phyloP scores from a whole-genome alignment of 805 yeast species.

The Lipomyces orientalis region DNA sequence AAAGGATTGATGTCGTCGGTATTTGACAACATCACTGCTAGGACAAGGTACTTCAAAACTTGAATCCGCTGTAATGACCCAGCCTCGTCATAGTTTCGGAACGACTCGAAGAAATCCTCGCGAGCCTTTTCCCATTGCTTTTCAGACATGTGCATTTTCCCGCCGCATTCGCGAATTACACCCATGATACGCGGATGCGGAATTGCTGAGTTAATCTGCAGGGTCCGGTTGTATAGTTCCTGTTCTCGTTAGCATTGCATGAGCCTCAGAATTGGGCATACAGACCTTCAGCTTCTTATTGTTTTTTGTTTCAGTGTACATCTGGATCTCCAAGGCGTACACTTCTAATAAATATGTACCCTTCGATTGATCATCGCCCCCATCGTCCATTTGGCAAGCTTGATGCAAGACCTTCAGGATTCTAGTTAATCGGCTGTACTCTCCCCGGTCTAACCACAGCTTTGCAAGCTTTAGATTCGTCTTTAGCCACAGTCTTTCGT shows the following conservation, averaged over 20 bases:
- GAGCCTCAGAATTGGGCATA: not conserved
- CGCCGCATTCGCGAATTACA: conserved; percentile 77
- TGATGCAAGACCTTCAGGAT: conserved; percentile 31
- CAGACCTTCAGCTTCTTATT: conserved; percentile 47
- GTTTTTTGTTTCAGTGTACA: conserved; percentile 51
- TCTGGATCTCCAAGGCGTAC: conserved; percentile 68
- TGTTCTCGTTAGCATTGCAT: conserved; percentile 34
- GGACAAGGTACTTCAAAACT: conserved; percentile 64
- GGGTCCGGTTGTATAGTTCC: conserved; percentile 56
- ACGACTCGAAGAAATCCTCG: conserved; percentile 59
- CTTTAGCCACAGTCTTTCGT: conserved; percentile 44
- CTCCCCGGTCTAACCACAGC: conserved; percentile 41
- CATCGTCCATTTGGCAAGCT: conserved; percentile 38
- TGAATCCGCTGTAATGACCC: conserved; percentile 66
- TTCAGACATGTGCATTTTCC: conserved; percentile 65
- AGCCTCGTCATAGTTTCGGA: conserved; percentile 66
- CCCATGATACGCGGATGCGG: conserved; percentile 80
- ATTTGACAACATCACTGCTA: conserved; percentile 61
- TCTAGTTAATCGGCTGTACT: conserved; percentile 34
- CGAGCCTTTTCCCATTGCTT: conserved; percentile 65
- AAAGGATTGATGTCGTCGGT: conserved; percentile 71
- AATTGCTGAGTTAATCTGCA: conserved; percentile 61
- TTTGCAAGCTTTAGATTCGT: conserved; percentile 45
- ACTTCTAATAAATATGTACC: conserved; percentile 58
- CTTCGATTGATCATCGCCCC: conserved; percentile 38